Evolutionary conservation across 164 flowering plant genomes (phyloP).

Genomic region (Piper longum): DNA sequence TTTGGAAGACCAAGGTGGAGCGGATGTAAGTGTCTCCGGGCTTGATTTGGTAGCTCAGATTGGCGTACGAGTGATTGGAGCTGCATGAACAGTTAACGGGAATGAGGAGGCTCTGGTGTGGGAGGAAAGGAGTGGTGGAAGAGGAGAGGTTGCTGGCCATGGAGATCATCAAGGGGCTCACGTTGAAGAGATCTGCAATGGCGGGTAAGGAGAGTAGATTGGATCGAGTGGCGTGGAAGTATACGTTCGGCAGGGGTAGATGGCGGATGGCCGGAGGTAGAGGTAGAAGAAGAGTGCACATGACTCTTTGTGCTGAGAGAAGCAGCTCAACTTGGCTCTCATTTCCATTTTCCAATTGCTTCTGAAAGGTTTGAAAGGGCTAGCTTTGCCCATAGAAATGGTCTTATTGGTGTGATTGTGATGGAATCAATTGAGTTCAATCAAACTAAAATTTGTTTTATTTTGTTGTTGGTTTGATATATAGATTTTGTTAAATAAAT

Average conservation of each 20-base stretch:
- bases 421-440: too few relatives aligned
- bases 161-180: slow-evolving; percentile 55
- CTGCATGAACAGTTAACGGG: too few relatives aligned
- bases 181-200: slow-evolving; percentile 60
- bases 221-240: slow-evolving; percentile 47
- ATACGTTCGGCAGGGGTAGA: slow-evolving; percentile 53
- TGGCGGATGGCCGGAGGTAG: slow-evolving; percentile 5
- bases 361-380: not conserved
- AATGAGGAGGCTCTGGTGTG: slow-evolving; percentile 17
- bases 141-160: slow-evolving; percentile 58
- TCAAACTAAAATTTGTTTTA: too few relatives aligned
- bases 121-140: slow-evolving; percentile 33
- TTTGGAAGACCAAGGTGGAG: too few relatives aligned
- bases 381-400: not conserved
- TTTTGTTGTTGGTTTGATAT: too few relatives aligned
- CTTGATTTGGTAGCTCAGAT: too few relatives aligned
- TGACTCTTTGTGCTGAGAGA: not conserved
- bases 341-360: not conserved
- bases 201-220: slow-evolving; percentile 43
- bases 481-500: too few relatives aligned
- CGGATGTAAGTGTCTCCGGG: too few relatives aligned
- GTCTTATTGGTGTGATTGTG: not conserved
- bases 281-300: slow-evolving; percentile 2
- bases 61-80: too few relatives aligned
- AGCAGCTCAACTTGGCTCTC: not conserved